Base-by-base conservation (phyloP, 257 asterid species). In the Capsicum rhomboideum region DNA sequence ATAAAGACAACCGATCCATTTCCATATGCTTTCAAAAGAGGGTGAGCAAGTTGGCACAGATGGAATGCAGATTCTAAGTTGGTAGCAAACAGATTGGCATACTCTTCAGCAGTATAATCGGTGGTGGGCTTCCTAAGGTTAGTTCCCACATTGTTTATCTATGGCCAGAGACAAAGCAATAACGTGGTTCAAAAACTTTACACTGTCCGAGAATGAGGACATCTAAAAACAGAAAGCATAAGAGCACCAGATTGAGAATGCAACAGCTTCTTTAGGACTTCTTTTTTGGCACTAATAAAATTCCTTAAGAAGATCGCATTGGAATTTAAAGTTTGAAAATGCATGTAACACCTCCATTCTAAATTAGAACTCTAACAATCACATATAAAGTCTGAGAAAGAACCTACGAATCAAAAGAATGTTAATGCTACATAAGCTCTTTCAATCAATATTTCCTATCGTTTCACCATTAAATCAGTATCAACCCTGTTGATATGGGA, bases 121-220 rank as follows among this genome's bases (percentile, higher is more conserved):
- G 90, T 87, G 61, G 99, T 95, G 81, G 94, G 91, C 89, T 97
- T 97, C 93, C 95, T 87, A 82, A 97, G 84, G 86, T 95, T 97
- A 63, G 98, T 95, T 86, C 99, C 99, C 6, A 91, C 98, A 91
- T 95, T 97, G 85, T 97, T 97, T 84, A 97, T 82, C 99, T 95
- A 82, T 74, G 83, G 28, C 69, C 66, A 78, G 44, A 78, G 61
- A 75, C 20, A 75, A 12, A 50, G n/a, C 59, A 46, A 49, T 46
- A 23, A 49, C 0, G 14, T 49, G 42, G 61, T 49, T 75, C 59
- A 75, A 26, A 23, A 74, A n/a, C 29, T 46, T 8, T 11, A 69
- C 21, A 53, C 29, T 10, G 55, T 40, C 20, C 0, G 37, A 68
- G 14, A 71, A 67, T 63, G 83, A 46, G 10, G 81, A 46, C 84